Evolutionary conservation across 139 green algal genomes (phyloP).

Genomic region (Chlorella sp.): DNA sequence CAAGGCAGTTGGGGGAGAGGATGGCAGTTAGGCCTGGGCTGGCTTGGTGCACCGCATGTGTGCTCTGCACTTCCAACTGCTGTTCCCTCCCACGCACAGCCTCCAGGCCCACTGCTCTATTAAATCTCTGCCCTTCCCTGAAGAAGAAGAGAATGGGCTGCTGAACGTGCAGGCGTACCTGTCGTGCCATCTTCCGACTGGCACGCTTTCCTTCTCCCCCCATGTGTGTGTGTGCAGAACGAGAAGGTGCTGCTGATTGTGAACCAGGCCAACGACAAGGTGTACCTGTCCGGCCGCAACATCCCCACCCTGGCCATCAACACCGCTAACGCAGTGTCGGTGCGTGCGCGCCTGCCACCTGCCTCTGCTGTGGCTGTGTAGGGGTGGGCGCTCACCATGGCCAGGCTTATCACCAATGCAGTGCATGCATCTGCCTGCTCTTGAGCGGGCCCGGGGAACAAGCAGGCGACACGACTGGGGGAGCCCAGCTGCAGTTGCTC

Average conservation of each 20-base stretch:
- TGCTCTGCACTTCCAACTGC: too few species aligned
- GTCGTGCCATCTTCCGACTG: not conserved
- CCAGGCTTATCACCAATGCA: constrained; percentile 60
- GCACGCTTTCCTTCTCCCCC: not conserved
- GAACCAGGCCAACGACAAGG: constrained; percentile 47
- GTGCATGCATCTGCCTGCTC: not conserved
- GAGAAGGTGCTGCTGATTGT: constrained; percentile 63
- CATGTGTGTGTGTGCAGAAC: constrained; percentile 35
- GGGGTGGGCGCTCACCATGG: constrained; percentile 43
- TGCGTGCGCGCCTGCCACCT: not conserved
- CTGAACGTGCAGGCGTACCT: not conserved
- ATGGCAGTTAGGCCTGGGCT: too few species aligned
- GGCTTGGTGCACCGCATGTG: too few species aligned
- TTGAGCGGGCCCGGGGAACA: not conserved
- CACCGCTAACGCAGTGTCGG: constrained; percentile 30
- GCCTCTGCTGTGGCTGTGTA: not conserved
- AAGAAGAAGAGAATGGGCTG: not conserved
- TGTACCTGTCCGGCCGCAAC: constrained; percentile 80
- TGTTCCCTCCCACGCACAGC: too few species aligned
- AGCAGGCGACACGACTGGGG: not conserved
- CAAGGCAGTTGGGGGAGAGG: too few species aligned
- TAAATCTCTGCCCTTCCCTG: not conserved
- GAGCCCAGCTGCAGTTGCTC: not conserved
- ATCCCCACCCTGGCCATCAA: constrained; percentile 74
- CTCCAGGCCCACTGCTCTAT: too few species aligned